Evolutionary conservation across 148 eudicot genomes (phyloP), one percentile per base, ranked within the genome.

Genomic region (Euryodendron excelsum): DNA sequence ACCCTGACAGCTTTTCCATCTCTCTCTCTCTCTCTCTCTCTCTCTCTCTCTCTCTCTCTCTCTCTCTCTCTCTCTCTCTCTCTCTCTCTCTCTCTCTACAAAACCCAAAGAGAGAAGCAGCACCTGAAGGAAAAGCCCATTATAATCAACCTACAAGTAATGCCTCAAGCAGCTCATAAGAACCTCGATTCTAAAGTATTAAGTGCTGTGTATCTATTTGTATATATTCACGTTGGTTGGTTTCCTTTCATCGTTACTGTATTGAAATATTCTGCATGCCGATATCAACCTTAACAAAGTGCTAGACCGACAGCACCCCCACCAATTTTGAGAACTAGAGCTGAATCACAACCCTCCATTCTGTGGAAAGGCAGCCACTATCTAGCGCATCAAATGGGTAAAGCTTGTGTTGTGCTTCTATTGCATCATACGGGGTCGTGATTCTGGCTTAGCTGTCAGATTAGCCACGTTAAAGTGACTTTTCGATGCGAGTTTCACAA

Each of bases 1-100:
- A 65, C 66, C 82, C 81, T 3, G 50, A 25, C 10, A 61, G 25
- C 28, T 21, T 59, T 13, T 21, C 76, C 77, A 27, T 21, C 67
- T 71, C 39, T 71, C 59, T 71, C 74, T 34, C 58, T 39, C 44
- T 20, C 36, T 62, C 69, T 33, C 69, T 65, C 69, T 34, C 23
- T 70, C 59, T 71, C 74, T 48, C 10, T 20, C 21, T 33, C 9
- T 41, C 45, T 41, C 23, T 70, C 59, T 71, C 74, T 48, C 10
- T 20, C 21, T 33, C 9, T 41, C 45, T 21, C 67, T 71, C 39
- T 71, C 59, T 71, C 74, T 34, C 58, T 39, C 44, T 20, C 36
- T 62, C 69, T 33, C 69, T 65, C 69, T 34, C 23, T 70, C 59
- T 71, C 74, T 48, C 10, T 20, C 21, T 33, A n/a, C n/a, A n/a